Percentiles rank a stretch among this genome's conserved stretches.
These are phyloP conservation scores for Platanthera guangdongensis DNA, from an alignment of 106 monocot genomes.

Conservation along the genomic window DNA sequence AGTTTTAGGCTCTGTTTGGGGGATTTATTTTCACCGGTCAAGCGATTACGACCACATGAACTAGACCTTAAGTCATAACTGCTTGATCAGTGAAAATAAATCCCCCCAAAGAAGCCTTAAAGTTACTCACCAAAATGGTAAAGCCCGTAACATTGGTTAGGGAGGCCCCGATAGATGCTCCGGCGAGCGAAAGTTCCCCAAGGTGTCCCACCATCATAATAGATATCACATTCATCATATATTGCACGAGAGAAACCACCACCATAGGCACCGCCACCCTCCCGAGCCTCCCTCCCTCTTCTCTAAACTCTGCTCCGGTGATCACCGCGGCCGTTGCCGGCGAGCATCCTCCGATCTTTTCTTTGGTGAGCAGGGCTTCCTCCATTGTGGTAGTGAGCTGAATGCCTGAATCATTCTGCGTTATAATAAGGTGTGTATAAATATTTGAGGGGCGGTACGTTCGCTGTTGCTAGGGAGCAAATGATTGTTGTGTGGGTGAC, in stretches of 20 bases:
- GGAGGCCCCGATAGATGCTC: background rate
- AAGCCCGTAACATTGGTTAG: slow-evolving; percentile 8
- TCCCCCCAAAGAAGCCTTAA: too few species aligned
- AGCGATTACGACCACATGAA: too few species aligned
- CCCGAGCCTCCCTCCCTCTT: slow-evolving; percentile 7
- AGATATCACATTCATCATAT: slow-evolving; percentile 2
- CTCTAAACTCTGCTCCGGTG: slow-evolving; percentile 2
- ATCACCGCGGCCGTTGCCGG: background rate
- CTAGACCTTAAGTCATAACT: too few species aligned
- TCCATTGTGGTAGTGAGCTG: background rate
- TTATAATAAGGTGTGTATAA: background rate
- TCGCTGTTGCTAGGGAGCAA: background rate
- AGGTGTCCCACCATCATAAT: slow-evolving; percentile 14
- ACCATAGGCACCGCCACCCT: slow-evolving; percentile 11
- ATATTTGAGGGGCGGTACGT: background rate
- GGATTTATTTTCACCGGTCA: too few species aligned
- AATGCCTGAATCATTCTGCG: background rate
- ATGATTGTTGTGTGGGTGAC: background rate
- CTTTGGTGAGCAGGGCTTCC: background rate
- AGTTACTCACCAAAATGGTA: background rate
- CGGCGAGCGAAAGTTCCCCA: slow-evolving; percentile 3
- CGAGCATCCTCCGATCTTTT: background rate
- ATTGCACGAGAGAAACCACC: background rate
- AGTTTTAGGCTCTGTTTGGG: too few species aligned
- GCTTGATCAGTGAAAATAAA: too few species aligned